Base-by-base conservation (phyloP, 768 basidiomycete genomes). In the Candolleomyces aberdarensis region DNA sequence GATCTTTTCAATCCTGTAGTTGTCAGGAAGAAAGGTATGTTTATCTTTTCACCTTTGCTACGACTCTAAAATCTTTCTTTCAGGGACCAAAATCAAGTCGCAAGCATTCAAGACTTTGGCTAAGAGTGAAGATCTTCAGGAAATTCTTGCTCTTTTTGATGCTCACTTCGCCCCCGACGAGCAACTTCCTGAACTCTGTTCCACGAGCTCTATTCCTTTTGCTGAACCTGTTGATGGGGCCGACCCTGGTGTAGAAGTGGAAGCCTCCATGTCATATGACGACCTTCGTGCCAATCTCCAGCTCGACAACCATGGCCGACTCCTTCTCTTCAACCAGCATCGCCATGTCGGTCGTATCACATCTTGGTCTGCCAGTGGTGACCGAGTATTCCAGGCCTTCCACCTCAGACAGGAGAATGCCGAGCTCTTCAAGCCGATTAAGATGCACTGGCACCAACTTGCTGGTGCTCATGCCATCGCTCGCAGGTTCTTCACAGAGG, bases 391-490 rank as follows among this genome's bases (percentile, higher is more conserved):
- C 32, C 5, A 43, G 3, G 17, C 15, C 22, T 63, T 57, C 17
- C 19, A 32, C 3, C 57, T 59, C 47, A 36, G 11, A 36, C 36
- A 11, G 11, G 36, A 36, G 36, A 58, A 58, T 32, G 14, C 53
- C 5, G 5, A 36, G 11, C 14, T 31, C 32, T 55, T 55, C 48
- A 48, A 32, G 14, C 56, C 63, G 0, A 17, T 67, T 8, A 1
- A 10, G 0, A 59, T 69, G 3, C 67, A 68, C 41, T 69, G 67
- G 67, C 66, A 69, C 59, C 67, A 66, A 36, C 43, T 64, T 8
- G 62, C 62, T 10, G 70, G 67, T 4, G 43, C 54, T 31, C 59
- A 58, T 29, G 19, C 57, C 26, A 64, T 61, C 22, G 20, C 60
- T 41, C 57, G 62, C 4, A 62, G 59, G 14, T 14, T 57, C 5